These are phyloP conservation scores for Phytophthora macrochlamydospora DNA, from an alignment of 352 stramenopile genomes.

Conservation along the genomic window DNA sequence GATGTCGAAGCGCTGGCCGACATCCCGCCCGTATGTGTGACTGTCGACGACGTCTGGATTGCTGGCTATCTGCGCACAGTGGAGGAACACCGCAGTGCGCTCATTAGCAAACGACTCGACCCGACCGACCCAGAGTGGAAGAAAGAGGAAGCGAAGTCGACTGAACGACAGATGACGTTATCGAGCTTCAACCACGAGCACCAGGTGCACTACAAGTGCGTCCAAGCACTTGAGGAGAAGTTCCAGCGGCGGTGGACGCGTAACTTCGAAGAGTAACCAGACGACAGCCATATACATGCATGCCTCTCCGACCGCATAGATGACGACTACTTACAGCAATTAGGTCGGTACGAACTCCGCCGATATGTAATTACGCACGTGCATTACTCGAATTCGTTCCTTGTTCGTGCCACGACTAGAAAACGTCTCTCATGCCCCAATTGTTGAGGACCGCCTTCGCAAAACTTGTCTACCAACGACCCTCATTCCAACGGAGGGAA, in stretches of 20 bases:
- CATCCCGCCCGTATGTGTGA: conserved; percentile 74
- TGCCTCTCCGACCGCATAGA: conserved; percentile 18
- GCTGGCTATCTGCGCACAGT: conserved; percentile 77
- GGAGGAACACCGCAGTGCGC: conserved; percentile 56
- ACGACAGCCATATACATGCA: background rate
- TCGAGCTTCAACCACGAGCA: conserved; percentile 85
- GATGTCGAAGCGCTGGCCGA: conserved; percentile 71
- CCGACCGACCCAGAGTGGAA: conserved; percentile 74
- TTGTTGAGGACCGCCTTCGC: background rate
- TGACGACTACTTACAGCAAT: background rate
- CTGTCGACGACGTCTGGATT: conserved; percentile 86
- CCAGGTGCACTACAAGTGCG: conserved; percentile 84
- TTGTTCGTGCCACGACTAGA: conserved; percentile 5
- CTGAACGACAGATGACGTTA: conserved; percentile 63
- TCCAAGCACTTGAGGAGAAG: conserved; percentile 70
- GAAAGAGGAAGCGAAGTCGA: conserved; percentile 50
- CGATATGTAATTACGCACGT: conserved; percentile 17
- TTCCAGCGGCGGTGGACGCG: conserved; percentile 67
- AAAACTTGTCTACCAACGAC: conserved; percentile 1
- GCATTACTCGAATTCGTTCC: conserved; percentile 30
- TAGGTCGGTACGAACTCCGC: background rate
- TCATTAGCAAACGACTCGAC: conserved; percentile 84
- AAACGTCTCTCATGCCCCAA: conserved; percentile 2
- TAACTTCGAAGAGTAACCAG: conserved; percentile 59
- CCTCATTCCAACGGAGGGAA: conserved; percentile 22